Base-by-base conservation (phyloP, 164 flowering plant species). In the Aristolochia californica region DNA sequence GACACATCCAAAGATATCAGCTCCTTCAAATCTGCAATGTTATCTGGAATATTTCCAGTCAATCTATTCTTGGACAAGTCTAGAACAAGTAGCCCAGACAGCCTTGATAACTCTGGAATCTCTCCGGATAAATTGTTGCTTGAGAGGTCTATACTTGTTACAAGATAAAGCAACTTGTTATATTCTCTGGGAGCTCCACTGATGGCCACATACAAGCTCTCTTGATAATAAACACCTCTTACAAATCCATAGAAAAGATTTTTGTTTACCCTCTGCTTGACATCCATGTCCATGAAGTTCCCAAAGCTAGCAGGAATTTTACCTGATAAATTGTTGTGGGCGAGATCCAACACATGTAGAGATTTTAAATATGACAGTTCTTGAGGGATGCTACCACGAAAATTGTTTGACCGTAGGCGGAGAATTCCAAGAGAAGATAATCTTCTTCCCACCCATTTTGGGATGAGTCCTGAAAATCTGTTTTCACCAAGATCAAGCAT, bases 1-100 rank as follows among this genome's bases (percentile, higher is more conserved):
- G 88, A 78, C 13, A 83, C 62, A 64, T 78, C 88, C 34, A 82
- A 75, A 16, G 77, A 76, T 21, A 43, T 40, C 30, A 82, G 24
- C n/a, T 63, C 58, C 0, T 12, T 49, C 64, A 80, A 15, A 15
- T 45, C 49, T 34, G 70, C 64, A 20, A 82, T 75, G 11, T 48
- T 47, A 14, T 43, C 62, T 16, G 82, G 82, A 21, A 82, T 71
- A 10, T 45, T 57, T 2, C 83, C 80, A 24, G 38, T 27, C 21
- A 54, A 15, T 3, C 51, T 45, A 5, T 60, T 60, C 21, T 18
- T 17, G 3, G 63, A 60, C 4, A 60, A 34, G 43, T 60, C 21
- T 11, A 60, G 34, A 17, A 16, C 20, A 13, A 13, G 9, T 23
- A 60, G 24, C 17, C 56, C 63, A 40, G 17, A 9, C 12, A 40